Base-by-base conservation (phyloP, 305 asterid species). In the Striga hermonthica region DNA sequence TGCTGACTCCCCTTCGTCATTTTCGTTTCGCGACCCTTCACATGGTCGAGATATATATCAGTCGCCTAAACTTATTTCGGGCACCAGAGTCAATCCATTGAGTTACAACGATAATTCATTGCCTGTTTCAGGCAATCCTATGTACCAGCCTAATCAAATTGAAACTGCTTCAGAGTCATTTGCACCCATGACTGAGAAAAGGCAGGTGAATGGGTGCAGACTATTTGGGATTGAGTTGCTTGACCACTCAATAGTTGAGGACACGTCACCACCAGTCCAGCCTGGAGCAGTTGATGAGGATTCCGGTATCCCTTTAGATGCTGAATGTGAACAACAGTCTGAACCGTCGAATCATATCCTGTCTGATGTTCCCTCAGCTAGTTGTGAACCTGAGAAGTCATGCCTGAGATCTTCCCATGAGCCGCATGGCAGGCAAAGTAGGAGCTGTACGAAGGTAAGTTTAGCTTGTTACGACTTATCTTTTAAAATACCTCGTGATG, bases 371-470 rank as follows among this genome's bases (percentile, higher is more conserved):
- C 97, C 93, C 62, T 88, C 86, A 11, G 68, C 71, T 64, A 86
- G 91, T 71, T 84, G 83, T 78, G 97, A 84, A 28, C 96, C 88
- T 60, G 96, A 91, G 64, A 91, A 85, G 62, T 84, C 95, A 59
- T 82, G 87, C 80, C 74, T 88, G 72, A 72, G 91, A 75, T 88
- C 91, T 73, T 83, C 93, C 52, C 86, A 79, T 10, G 96, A 86
- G 74, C 72, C 88, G 43, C 81, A 78, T 57, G 69, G 78, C 83
- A 82, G 82, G 75, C 94, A 86, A 76, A 82, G 78, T 37, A 77
- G 95, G 67, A 91, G 96, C 84, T 91, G 96, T 76, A 88, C 88
- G 38, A 91, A 91, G 96, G 97, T 88, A 83, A 47, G 69, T 64
- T n/a, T 53, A 60, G 41, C 39, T 38, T 63, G 31, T 22, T 22